phyloP scores from a whole-genome alignment of 1,139 yeast species.

The Geotrichum klebahnii region DNA sequence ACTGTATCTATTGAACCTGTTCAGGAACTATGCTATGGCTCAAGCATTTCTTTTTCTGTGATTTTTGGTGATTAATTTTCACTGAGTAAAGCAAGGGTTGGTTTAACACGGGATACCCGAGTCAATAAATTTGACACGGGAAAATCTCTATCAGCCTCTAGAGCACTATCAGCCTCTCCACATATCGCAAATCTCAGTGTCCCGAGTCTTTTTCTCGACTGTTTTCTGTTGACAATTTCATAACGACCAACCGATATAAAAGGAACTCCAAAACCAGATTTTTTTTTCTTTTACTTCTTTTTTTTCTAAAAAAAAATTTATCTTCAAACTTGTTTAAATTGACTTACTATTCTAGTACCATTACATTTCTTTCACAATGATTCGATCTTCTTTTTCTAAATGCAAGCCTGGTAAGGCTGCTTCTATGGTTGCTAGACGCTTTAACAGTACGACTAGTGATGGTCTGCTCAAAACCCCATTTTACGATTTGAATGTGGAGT shows the following conservation, averaged over 20 bases:
- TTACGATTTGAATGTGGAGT: constrained; percentile 68
- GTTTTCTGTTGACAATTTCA: too few relatives aligned
- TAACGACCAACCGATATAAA: constrained; percentile 7
- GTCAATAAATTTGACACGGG: background rate
- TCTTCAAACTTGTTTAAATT: constrained; percentile 17
- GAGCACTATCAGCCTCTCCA: too few relatives aligned
- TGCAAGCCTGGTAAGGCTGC: constrained; percentile 5
- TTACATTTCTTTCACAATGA: constrained; percentile 6
- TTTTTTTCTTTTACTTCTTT: constrained; percentile 17
- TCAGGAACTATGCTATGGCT: too few relatives aligned
- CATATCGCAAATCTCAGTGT: background rate
- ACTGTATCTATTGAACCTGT: too few relatives aligned
- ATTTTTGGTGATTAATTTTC: background rate
- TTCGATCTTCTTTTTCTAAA: constrained; percentile 8
- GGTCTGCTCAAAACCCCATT: constrained; percentile 61
- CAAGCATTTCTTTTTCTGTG: too few relatives aligned
- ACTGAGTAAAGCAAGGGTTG: too few relatives aligned
- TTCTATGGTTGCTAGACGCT: constrained; percentile 12
- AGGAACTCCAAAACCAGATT: constrained; percentile 6
- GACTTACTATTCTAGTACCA: constrained; percentile 19
- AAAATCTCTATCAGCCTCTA: background rate
- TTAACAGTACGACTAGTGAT: constrained; percentile 19
- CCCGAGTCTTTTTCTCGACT: too few relatives aligned
- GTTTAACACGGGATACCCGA: constrained; percentile 4
- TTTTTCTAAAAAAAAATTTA: too few relatives aligned